These are phyloP conservation scores for Nothopassalora personata DNA, from an alignment of 2,329 filamentous ascomycete genomes.

Conservation along the genomic window DNA sequence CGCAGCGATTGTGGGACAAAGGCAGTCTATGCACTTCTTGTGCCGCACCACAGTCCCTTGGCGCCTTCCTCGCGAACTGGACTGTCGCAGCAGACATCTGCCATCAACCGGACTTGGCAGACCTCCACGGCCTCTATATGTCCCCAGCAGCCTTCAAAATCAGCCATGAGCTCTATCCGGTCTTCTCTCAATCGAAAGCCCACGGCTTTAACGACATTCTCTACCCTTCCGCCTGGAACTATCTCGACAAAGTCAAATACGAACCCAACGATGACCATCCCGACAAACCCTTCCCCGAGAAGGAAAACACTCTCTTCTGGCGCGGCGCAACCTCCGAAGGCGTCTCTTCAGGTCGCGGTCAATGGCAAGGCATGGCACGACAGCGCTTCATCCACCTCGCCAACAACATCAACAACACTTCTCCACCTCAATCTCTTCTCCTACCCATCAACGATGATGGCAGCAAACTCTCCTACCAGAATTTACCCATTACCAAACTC, in stretches of 20 bases:
- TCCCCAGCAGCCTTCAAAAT: conserved; percentile 58
- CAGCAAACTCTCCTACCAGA: conserved; percentile 51
- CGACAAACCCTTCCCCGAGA: conserved; percentile 54
- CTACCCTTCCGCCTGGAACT: conserved; percentile 59
- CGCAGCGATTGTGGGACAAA: conserved; percentile 58
- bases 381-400: conserved; percentile 69
- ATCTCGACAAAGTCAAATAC: conserved; percentile 53
- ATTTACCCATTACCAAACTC: conserved; percentile 49
- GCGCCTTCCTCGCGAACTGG: conserved; percentile 64
- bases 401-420: conserved; percentile 51
- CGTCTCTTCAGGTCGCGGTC: conserved; percentile 44
- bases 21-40: conserved; percentile 61
- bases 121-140: conserved; percentile 68
- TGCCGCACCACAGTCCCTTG: conserved; percentile 58
- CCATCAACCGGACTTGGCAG: conserved; percentile 68
- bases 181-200: conserved; percentile 72
- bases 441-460: conserved; percentile 39
- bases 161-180: conserved; percentile 60
- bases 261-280: conserved; percentile 47
- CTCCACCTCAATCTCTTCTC: conserved; percentile 51
- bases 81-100: conserved; percentile 61
- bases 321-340: conserved; percentile 61
- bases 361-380: conserved; percentile 62
- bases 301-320: conserved; percentile 66
- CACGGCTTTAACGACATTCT: conserved; percentile 71